These are phyloP conservation scores for Syzygium grande DNA, from an alignment of 345 rosid genomes.

Conservation along the genomic window DNA sequence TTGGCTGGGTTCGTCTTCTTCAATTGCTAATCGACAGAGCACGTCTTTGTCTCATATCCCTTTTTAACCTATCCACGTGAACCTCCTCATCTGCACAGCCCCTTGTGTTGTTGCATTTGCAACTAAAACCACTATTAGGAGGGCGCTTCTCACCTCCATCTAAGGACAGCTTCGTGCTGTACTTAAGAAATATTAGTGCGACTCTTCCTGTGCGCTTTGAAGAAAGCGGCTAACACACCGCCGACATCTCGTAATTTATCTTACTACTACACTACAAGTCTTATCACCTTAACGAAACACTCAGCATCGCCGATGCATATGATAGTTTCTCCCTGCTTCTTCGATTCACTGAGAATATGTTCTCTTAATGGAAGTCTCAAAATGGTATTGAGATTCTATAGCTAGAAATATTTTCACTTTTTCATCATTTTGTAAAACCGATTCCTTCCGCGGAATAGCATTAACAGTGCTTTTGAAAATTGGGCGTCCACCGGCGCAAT, in stretches of 20 bases:
- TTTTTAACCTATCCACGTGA: not conserved
- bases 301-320: accelerated
- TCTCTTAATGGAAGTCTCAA: not conserved
- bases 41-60: not conserved
- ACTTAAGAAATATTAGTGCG: not conserved
- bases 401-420: not conserved
- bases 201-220: accelerated
- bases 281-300: not conserved
- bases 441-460: not conserved
- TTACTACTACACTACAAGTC: not conserved
- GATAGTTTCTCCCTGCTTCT: not conserved
- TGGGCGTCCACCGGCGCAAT: not conserved
- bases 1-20: not conserved
- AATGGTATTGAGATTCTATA: not conserved
- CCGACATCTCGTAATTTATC: not conserved
- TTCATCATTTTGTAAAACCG: not conserved
- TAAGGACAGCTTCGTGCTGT: not conserved
- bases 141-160: not conserved
- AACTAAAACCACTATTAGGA: too few relatives aligned
- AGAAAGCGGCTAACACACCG: not conserved
- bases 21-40: not conserved
- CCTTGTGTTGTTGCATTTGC: too few relatives aligned
- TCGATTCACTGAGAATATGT: not conserved
- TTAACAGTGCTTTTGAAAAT: not conserved
- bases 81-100: not conserved